Percentiles rank a stretch among this genome's conserved stretches.
These are phyloP conservation scores for Byssothecium circinans DNA, from an alignment of 2,329 filamentous ascomycete genomes.

Conservation along the genomic window DNA sequence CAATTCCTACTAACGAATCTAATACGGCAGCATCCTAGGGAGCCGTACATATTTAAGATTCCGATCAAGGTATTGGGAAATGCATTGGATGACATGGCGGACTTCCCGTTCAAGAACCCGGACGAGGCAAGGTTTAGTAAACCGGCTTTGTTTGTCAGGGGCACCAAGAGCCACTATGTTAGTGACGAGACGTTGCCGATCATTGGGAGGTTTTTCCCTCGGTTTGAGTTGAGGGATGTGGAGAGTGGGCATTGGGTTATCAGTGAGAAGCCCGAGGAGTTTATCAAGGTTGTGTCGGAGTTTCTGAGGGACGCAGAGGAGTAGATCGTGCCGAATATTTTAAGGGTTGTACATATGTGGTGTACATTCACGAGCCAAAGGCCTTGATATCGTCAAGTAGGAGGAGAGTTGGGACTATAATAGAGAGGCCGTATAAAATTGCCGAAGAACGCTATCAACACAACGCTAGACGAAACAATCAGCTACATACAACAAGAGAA, in stretches of 20 bases:
- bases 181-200: constrained; percentile 78
- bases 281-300: constrained; percentile 68
- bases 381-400: neutral
- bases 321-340: no score
- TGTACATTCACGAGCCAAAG: neutral
- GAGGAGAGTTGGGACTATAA: neutral
- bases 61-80: constrained; percentile 71
- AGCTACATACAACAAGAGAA: neutral
- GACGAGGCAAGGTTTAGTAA: constrained; percentile 70
- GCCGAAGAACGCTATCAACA: neutral
- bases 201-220: constrained; percentile 80
- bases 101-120: constrained; percentile 83
- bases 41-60: constrained; percentile 72
- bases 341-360: neutral
- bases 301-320: constrained; percentile 60
- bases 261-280: constrained; percentile 81
- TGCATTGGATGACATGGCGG: constrained; percentile 73
- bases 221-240: constrained; percentile 71
- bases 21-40: constrained; percentile 55
- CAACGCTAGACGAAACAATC: neutral
- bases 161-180: constrained; percentile 76
- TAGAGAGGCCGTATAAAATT: no score
- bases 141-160: constrained; percentile 77
- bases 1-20: constrained; percentile 93
- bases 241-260: constrained; percentile 87